Conservation (phyloP, 148 eudicot genomes). For the Rhododendron molle region DNA sequence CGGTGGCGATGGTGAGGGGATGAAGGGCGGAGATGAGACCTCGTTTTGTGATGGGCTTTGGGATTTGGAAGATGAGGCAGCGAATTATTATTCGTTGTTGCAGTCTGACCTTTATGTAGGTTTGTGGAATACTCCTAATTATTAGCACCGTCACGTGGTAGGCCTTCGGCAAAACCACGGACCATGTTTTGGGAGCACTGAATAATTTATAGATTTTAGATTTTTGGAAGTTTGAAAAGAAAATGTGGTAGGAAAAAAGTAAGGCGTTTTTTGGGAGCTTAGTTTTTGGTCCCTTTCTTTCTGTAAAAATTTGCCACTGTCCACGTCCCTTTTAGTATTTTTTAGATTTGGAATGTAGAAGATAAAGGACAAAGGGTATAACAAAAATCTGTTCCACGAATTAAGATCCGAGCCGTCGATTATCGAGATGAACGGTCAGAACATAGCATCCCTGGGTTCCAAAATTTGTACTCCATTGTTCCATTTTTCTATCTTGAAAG, state of each 20-base stretch:
- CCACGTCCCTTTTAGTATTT: conserved; percentile 6
- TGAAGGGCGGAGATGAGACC: conserved; percentile 29
- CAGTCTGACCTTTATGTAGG: conserved; percentile 59
- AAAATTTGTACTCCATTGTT: neutral
- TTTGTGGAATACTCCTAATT: conserved; percentile 26
- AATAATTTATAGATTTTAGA: neutral
- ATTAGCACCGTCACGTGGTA: neutral
- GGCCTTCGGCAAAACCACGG: neutral
- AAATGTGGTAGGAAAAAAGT: neutral
- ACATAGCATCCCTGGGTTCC: too few species aligned
- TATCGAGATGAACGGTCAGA: too few species aligned
- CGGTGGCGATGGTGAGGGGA: conserved; percentile 23
- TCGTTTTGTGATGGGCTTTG: conserved; percentile 50
- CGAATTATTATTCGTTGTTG: conserved; percentile 56
- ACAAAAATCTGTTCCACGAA: too few species aligned
- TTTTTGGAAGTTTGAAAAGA: neutral
- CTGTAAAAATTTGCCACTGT: conserved; percentile 25
- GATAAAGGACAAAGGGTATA: neutral
- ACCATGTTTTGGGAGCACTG: too few species aligned
- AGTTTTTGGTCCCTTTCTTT: conserved; percentile 19
- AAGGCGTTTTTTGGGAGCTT: conserved; percentile 9
- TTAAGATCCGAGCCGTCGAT: too few species aligned
- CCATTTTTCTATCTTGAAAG: too few species aligned
- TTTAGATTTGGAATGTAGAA: neutral
- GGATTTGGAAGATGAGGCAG: conserved; percentile 91